Evolutionary conservation across 1,284 basidiomycete species (phyloP).

Genomic region (Cutaneotrichosporon daszewskae): DNA sequence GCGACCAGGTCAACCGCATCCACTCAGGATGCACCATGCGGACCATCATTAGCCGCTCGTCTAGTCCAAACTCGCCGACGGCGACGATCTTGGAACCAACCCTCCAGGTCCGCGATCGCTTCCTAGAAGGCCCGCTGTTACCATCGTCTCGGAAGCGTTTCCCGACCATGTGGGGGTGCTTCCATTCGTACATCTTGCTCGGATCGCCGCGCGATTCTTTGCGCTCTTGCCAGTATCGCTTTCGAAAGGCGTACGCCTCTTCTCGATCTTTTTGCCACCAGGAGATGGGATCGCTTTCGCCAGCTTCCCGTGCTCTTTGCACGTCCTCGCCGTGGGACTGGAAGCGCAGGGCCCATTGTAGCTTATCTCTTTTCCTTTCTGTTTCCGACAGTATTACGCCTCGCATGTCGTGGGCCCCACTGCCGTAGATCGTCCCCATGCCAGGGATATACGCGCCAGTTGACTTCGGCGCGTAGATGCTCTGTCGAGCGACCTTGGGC

Average conservation of each 20-base stretch:
- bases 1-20: slow-evolving; percentile 16
- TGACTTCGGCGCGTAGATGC: background rate
- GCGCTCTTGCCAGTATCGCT: slow-evolving; percentile 9
- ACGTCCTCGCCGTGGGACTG: slow-evolving; percentile 10
- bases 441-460: slow-evolving; percentile 16
- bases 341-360: slow-evolving; percentile 6
- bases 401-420: slow-evolving; percentile 7
- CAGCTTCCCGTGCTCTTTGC: slow-evolving; percentile 4
- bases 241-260: background rate
- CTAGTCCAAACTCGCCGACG: no score
- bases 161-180: background rate
- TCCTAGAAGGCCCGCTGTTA: background rate
- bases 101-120: background rate
- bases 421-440: slow-evolving; percentile 30
- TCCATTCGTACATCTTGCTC: background rate
- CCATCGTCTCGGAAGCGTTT: background rate
- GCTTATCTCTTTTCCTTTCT: background rate
- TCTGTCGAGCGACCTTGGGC: background rate
- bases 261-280: slow-evolving; percentile 10
- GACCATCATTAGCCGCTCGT: slow-evolving; percentile 28
- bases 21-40: slow-evolving; percentile 29
- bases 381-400: slow-evolving; percentile 3
- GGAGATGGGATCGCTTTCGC: slow-evolving; percentile 3
- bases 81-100: background rate
- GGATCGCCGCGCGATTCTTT: background rate